Percentiles rank a stretch among this genome's conserved stretches.
phyloP scores from a whole-genome alignment of 192 early-diverging fungal species.

The Helicostylum pulchrum region DNA sequence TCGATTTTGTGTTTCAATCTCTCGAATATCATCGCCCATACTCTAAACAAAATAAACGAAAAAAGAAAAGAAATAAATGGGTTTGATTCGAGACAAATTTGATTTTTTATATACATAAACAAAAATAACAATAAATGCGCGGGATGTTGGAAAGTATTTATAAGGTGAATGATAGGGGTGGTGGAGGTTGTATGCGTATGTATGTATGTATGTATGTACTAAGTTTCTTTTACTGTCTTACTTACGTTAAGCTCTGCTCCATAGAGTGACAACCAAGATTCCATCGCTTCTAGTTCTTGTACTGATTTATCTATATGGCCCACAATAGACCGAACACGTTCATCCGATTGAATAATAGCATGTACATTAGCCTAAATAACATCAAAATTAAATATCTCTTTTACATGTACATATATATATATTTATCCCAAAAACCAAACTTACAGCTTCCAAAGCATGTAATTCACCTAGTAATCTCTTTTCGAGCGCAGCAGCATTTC shows the following conservation, averaged over 20 bases:
- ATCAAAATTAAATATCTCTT: neutral
- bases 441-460: conserved; percentile 77
- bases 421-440: neutral
- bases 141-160: too few relatives aligned
- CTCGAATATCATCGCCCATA: conserved; percentile 93
- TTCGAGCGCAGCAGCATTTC: conserved; percentile 86
- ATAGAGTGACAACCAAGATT: conserved; percentile 84
- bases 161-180: too few relatives aligned
- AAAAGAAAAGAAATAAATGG: neutral
- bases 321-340: conserved; percentile 76
- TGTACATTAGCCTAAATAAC: conserved; percentile 80
- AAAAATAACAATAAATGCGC: too few relatives aligned
- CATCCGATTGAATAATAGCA: conserved; percentile 90
- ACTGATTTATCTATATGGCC: conserved; percentile 82
- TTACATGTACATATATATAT: conserved; percentile 2
- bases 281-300: conserved; percentile 78
- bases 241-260: conserved; percentile 80
- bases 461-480: conserved; percentile 80
- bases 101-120: too few relatives aligned
- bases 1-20: conserved; percentile 91
- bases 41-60: conserved; percentile 46
- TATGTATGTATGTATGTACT: neutral
- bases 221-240: neutral
- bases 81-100: too few relatives aligned
- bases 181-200: too few relatives aligned